Conservation (phyloP, 371 early-diverging fungal genomes). For the Mortierella polycephala region DNA sequence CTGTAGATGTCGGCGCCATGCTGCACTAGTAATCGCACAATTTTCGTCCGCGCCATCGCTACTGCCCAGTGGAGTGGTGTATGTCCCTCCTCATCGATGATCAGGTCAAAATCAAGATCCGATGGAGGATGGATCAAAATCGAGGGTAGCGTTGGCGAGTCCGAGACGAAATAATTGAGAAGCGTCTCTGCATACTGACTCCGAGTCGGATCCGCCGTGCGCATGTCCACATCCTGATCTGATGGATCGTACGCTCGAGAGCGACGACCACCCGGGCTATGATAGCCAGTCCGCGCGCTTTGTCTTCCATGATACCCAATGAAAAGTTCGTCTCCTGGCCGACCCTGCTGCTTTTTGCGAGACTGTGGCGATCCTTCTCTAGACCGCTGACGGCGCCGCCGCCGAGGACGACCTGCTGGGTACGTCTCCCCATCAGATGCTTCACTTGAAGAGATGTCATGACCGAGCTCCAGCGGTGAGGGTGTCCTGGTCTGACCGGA, state of each 20-base stretch:
- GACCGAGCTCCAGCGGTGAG: slow-evolving; percentile 33
- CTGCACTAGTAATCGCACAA: slow-evolving; percentile 78
- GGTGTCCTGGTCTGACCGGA: slow-evolving; percentile 34
- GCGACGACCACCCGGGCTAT: slow-evolving; percentile 7
- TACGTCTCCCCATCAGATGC: slow-evolving; percentile 23
- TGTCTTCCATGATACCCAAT: slow-evolving; percentile 30
- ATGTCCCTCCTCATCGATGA: slow-evolving; percentile 95
- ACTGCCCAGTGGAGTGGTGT: slow-evolving; percentile 97
- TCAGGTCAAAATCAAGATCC: slow-evolving; percentile 83
- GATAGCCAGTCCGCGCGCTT: slow-evolving; percentile 13
- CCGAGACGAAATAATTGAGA: slow-evolving; percentile 72
- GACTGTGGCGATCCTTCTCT: slow-evolving; percentile 24
- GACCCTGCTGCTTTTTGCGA: slow-evolving; percentile 29
- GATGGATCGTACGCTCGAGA: slow-evolving; percentile 4
- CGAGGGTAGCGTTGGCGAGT: slow-evolving; percentile 59
- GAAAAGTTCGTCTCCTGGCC: slow-evolving; percentile 43
- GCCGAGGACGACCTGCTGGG: slow-evolving; percentile 10
- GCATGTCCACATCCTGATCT: slow-evolving; percentile 37
- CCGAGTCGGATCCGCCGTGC: slow-evolving; percentile 28
- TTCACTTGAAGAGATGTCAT: slow-evolving; percentile 36
- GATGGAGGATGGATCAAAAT: slow-evolving; percentile 60
- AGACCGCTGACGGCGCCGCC: slow-evolving; percentile 27
- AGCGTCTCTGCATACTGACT: slow-evolving; percentile 55
- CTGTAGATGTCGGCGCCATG: slow-evolving; percentile 79
- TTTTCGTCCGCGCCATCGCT: slow-evolving; percentile 84